These are phyloP conservation scores for Leptomonas pyrrhocoris DNA, from an alignment of 208 protist species.

Conservation along the genomic window DNA sequence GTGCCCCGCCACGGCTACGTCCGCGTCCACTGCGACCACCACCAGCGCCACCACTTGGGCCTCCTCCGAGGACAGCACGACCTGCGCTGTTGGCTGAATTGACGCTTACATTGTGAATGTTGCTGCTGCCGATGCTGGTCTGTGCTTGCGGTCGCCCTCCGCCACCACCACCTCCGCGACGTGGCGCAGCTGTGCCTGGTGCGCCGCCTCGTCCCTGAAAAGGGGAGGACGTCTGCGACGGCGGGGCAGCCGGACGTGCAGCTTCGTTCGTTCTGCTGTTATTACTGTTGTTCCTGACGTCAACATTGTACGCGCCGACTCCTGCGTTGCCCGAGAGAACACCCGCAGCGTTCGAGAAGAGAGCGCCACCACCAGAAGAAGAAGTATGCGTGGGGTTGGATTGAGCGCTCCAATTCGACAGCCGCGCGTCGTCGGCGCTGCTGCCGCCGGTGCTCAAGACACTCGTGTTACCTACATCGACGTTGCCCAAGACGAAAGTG, in stretches of 20 bases:
- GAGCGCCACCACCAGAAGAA: neutral
- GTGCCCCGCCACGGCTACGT: constrained; percentile 7
- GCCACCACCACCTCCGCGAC: neutral
- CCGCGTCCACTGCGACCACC: constrained; percentile 17
- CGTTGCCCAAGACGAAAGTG: constrained; percentile 11
- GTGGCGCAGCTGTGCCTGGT: neutral
- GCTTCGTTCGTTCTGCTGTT: neutral
- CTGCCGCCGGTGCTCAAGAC: constrained; percentile 10
- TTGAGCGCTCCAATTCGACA: constrained; percentile 25
- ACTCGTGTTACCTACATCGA: neutral
- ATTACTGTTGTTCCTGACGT: neutral
- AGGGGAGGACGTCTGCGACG: neutral
- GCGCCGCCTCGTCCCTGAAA: neutral
- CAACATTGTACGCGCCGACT: neutral
- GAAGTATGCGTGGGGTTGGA: constrained; percentile 6
- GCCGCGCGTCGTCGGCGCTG: constrained; percentile 22
- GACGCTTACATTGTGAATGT: neutral
- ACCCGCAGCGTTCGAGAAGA: neutral
- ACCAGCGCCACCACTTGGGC: constrained; percentile 2
- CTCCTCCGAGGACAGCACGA: neutral
- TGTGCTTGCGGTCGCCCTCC: neutral
- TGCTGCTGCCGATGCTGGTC: neutral
- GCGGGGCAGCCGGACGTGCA: neutral
- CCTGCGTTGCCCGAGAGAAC: neutral
- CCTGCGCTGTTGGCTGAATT: neutral